phyloP scores from a whole-genome alignment of 805 yeast genomes.

The Suhomyces tanzawaensis region DNA sequence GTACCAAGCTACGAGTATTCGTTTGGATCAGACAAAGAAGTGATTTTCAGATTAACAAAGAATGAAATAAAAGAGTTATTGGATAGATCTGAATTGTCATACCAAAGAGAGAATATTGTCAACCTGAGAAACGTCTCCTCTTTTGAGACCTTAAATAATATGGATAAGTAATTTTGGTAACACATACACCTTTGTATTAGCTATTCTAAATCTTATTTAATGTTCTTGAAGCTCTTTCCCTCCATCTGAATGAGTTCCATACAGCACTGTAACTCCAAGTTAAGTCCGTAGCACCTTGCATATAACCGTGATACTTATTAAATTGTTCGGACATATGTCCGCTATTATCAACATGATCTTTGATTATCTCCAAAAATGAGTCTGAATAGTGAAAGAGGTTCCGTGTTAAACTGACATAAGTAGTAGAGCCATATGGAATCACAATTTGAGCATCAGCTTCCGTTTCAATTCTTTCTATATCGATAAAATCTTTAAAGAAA shows the following conservation, averaged over 20 bases:
- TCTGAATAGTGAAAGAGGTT: conserved; percentile 59
- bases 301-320: conserved; percentile 72
- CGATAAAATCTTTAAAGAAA: conserved; percentile 33
- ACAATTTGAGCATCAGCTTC: conserved; percentile 21
- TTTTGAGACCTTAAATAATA: conserved; percentile 36
- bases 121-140: conserved; percentile 29
- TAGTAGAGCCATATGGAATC: conserved; percentile 38
- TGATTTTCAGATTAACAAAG: conserved; percentile 19
- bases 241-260: conserved; percentile 67
- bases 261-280: conserved; percentile 91
- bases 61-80: conserved; percentile 49
- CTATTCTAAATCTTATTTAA: conserved; percentile 1
- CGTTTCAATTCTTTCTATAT: conserved; percentile 17
- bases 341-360: conserved; percentile 57
- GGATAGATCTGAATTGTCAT: conserved; percentile 48
- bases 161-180: conserved; percentile 14
- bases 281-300: conserved; percentile 83
- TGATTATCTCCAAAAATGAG: conserved; percentile 59
- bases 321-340: conserved; percentile 90
- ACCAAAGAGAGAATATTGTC: conserved; percentile 21
- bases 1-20: conserved; percentile 3
- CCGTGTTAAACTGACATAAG: conserved; percentile 45
- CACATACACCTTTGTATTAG: not conserved
- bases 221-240: conserved; percentile 38
- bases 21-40: not conserved